These are phyloP conservation scores for Ophiostoma himal-ulmi DNA, from an alignment of 2,329 filamentous ascomycete species.

Conservation along the genomic window DNA sequence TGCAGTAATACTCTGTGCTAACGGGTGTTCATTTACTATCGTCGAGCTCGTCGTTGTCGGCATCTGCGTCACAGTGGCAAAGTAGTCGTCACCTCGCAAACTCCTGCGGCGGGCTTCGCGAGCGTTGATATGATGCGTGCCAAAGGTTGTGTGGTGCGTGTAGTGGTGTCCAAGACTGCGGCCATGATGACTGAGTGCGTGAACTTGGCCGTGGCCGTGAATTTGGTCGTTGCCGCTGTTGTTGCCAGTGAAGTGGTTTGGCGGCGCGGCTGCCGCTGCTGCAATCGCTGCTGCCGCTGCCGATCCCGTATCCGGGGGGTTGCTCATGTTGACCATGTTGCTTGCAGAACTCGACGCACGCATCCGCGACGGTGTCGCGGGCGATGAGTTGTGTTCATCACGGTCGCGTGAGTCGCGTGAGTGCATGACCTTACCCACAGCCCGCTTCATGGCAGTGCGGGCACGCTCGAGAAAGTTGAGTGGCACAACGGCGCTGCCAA, in stretches of 20 bases:
- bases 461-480: slow-evolving; percentile 82
- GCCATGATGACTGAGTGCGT: slow-evolving; percentile 16
- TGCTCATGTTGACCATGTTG: slow-evolving; percentile 48
- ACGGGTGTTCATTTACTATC: slow-evolving; percentile 53
- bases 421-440: slow-evolving; percentile 58
- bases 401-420: slow-evolving; percentile 57
- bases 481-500: slow-evolving; percentile 84
- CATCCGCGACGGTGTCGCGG: slow-evolving; percentile 37
- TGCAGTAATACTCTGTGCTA: slow-evolving; percentile 67
- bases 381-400: slow-evolving; percentile 36
- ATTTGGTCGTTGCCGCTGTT: slow-evolving; percentile 16
- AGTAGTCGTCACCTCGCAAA: slow-evolving; percentile 51
- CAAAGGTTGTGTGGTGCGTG: slow-evolving; percentile 41
- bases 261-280: slow-evolving; percentile 5
- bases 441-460: slow-evolving; percentile 67
- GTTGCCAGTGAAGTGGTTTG: background rate
- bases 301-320: slow-evolving; percentile 31
- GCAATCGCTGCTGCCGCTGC: slow-evolving; percentile 4
- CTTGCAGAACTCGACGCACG: slow-evolving; percentile 58
- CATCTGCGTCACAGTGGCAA: slow-evolving; percentile 40
- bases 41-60: slow-evolving; percentile 33
- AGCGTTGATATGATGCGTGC: slow-evolving; percentile 27
- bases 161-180: slow-evolving; percentile 27
- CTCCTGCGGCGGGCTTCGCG: slow-evolving; percentile 50
- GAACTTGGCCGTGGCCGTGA: slow-evolving; percentile 18